Evolutionary conservation across 208 protist genomes (phyloP).

Genomic region (Acanthamoeba culbertsoni): DNA sequence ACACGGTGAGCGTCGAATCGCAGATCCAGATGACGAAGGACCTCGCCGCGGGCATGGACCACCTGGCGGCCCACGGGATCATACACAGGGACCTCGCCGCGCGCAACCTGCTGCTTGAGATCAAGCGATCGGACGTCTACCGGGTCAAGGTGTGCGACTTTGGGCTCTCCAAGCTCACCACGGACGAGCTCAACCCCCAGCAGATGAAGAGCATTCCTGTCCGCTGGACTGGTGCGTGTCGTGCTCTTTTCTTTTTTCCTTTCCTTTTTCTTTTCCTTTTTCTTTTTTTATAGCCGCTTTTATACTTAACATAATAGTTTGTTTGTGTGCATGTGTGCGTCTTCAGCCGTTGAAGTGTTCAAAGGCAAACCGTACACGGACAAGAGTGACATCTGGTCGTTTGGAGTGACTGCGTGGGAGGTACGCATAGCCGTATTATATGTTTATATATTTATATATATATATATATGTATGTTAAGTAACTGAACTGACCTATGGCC

Average conservation of each 20-base stretch:
- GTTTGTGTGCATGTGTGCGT: neutral
- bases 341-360: conserved; percentile 46
- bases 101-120: conserved; percentile 47
- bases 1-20: neutral
- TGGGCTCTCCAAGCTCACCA: neutral
- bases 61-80: neutral
- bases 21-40: conserved; percentile 49
- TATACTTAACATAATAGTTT: neutral
- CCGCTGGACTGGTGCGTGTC: conserved; percentile 22
- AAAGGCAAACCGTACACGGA: conserved; percentile 14
- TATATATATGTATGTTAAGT: no score
- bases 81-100: conserved; percentile 43
- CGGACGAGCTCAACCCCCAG: neutral
- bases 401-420: conserved; percentile 54
- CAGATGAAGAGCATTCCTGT: conserved; percentile 41
- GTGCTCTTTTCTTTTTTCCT: no score
- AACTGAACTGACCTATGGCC: no score
- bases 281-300: neutral
- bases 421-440: neutral
- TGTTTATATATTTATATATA: no score
- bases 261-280: neutral
- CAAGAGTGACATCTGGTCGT: conserved; percentile 43
- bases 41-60: conserved; percentile 49
- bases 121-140: conserved; percentile 13
- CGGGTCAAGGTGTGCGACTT: conserved; percentile 57